Evolutionary conservation across 345 rosid genomes (phyloP).

Genomic region (Schrenkiella parvula): DNA sequence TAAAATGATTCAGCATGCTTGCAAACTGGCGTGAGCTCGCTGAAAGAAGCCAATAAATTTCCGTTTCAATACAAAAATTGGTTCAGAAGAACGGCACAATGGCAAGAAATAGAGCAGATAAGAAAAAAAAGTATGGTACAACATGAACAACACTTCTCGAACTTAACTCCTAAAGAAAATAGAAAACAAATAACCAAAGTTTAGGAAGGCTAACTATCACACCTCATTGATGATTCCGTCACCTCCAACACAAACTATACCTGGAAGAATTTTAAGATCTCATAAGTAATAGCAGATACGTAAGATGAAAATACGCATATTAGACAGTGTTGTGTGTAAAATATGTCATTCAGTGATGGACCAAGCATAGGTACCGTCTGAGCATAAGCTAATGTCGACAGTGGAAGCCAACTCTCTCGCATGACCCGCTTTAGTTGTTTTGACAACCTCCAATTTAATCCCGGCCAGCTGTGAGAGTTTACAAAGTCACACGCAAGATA

Average conservation of each 20-base stretch:
- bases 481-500: constrained; percentile 16
- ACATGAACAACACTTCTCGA: background rate
- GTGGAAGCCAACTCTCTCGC: constrained; percentile 82
- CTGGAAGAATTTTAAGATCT: constrained; percentile 40
- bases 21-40: constrained; percentile 22
- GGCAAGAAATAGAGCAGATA: background rate
- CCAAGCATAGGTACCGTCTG: constrained; percentile 62
- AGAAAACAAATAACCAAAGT: background rate
- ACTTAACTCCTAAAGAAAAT: constrained; percentile 1
- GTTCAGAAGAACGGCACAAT: background rate
- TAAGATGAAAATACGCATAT: constrained; percentile 3
- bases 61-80: background rate
- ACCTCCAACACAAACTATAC: constrained; percentile 96
- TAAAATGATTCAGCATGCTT: constrained; percentile 27
- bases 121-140: background rate
- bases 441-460: constrained; percentile 84
- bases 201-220: constrained; percentile 27
- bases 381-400: constrained; percentile 80
- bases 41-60: constrained; percentile 13
- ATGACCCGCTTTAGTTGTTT: constrained; percentile 90
- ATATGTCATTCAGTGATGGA: constrained; percentile 12
- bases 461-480: constrained; percentile 84
- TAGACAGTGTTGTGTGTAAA: background rate
- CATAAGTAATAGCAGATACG: constrained; percentile 7
- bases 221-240: constrained; percentile 99